Base-by-base conservation (phyloP, 2,329 filamentous ascomycete species). In the Trichoderma gracile region DNA sequence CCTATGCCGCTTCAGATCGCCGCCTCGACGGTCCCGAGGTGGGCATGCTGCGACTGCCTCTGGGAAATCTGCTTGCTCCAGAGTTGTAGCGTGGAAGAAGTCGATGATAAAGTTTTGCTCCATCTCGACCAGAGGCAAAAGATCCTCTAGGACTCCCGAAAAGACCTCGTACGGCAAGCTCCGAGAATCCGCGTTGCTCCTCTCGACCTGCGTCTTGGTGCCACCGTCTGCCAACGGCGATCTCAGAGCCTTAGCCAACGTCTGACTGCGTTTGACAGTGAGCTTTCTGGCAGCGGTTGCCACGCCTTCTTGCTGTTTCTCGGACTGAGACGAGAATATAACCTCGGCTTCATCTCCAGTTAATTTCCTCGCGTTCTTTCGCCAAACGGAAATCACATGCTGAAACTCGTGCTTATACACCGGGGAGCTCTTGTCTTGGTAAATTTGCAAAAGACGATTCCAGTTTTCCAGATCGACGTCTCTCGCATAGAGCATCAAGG, bases 31-130 rank as follows among this genome's bases (percentile, higher is more conserved):
- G 43, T 88, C 82, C 47, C 87, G 84, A 7, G 93, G 92, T 25
- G 84, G 79, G 2, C 82, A 81, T 2, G 85, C 82, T 21, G 84
- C 81, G 19, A 97, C 89, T 3, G 89, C 84, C 68, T 98, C 95
- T 1, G 90, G 84, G 73, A 97, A 98, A 73, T 97, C 93, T 17
- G 85, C 78, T 42, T 87, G 89, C 71, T 93, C 89, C 30, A 94
- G 82, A 2, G 92, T 96, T n/a, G 90, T 91, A 27, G 95, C 87
- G 71, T 98, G 94, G 83, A 98, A 98, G 76, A 97, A 95, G 70
- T 96, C 92, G n/a, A 97, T 88, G 55, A 97, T 82, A 73, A 98
- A 99, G 74, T 97, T 98, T 75, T 99, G 94, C 77, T 99, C 95
- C 75, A 94, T 93, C 70, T 92, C 89, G 65, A 97, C 88, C 63